Conservation (phyloP, 371 early-diverging fungal genomes). For the Rhizopus microsporus region DNA sequence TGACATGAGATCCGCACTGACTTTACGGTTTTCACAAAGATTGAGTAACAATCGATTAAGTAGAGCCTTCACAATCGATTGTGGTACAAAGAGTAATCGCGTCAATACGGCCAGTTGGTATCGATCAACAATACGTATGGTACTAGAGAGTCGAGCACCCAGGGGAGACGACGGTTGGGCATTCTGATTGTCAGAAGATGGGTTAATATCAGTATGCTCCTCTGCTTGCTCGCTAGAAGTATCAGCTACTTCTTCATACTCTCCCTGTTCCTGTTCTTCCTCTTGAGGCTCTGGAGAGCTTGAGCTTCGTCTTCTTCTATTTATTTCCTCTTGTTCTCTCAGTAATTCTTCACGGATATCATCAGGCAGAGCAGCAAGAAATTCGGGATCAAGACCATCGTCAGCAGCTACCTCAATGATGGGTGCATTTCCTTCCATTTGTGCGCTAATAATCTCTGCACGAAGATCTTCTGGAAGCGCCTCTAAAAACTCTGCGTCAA, state of each 20-base stretch:
- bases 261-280: not conserved
- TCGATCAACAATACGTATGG: constrained; percentile 82
- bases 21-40: constrained; percentile 88
- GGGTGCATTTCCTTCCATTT: constrained; percentile 8
- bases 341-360: constrained; percentile 73
- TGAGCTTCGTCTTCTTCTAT: constrained; percentile 20
- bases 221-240: not conserved
- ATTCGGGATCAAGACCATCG: constrained; percentile 63
- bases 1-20: constrained; percentile 81
- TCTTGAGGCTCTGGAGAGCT: constrained; percentile 1
- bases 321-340: constrained; percentile 45
- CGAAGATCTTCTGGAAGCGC: constrained; percentile 92
- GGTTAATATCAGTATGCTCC: not conserved
- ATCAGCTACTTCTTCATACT: not conserved
- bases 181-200: not conserved
- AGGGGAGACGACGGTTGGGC: no score
- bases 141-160: constrained; percentile 30
- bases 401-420: constrained; percentile 36
- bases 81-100: constrained; percentile 85
- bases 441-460: constrained; percentile 77
- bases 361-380: constrained; percentile 70
- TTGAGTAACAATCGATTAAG: constrained; percentile 77
- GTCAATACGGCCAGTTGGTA: constrained; percentile 78
- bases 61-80: constrained; percentile 71
- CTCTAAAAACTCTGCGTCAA: constrained; percentile 84